Percentiles rank a stretch among this genome's conserved stretches.
Evolutionary conservation across 192 early-diverging fungal species (phyloP).

Genomic region (Entomortierella parvispora): DNA sequence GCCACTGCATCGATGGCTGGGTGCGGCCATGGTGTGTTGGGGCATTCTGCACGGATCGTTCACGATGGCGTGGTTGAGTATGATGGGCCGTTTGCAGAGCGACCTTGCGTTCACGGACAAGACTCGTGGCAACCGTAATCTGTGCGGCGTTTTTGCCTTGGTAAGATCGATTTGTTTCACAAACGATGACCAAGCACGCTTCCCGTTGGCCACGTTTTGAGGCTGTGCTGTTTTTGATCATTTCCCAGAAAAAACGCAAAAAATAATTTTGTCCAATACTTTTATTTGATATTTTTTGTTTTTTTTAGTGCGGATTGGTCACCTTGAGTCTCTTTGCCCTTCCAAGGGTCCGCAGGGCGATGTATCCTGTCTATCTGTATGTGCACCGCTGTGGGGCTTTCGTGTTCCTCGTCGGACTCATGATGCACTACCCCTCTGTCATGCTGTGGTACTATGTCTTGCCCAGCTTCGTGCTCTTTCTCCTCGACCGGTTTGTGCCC

Average conservation of each 20-base stretch:
- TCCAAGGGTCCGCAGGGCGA: conserved; percentile 24
- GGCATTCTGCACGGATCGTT: conserved; percentile 19
- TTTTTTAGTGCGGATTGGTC: conserved; percentile 20
- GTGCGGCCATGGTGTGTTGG: conserved; percentile 34
- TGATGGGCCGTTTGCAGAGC: conserved; percentile 7
- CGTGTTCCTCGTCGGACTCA: conserved; percentile 42
- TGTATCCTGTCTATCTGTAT: conserved; percentile 43
- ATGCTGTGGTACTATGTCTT: conserved; percentile 52
- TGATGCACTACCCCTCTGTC: conserved; percentile 48
- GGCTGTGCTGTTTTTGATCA: no score
- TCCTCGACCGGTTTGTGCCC: conserved; percentile 43
- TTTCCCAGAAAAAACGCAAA: no score
- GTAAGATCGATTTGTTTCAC: no score
- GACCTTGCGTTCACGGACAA: conserved; percentile 44
- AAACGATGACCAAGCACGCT: no score
- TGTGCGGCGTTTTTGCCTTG: conserved; percentile 48
- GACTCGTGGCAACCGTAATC: conserved; percentile 34
- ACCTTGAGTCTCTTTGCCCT: conserved; percentile 34
- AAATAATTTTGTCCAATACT: neutral
- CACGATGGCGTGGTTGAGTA: conserved; percentile 14
- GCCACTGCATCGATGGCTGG: conserved; percentile 46
- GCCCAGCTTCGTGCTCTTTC: conserved; percentile 43
- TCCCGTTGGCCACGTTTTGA: no score
- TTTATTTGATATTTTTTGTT: neutral
- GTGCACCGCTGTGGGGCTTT: conserved; percentile 28